A percentile compares a stretch with the other conserved stretches of the same genome.
These are phyloP conservation scores for Magnaporthiopsis rhizophila DNA, from an alignment of 2,329 filamentous ascomycete genomes.

Conservation along the genomic window DNA sequence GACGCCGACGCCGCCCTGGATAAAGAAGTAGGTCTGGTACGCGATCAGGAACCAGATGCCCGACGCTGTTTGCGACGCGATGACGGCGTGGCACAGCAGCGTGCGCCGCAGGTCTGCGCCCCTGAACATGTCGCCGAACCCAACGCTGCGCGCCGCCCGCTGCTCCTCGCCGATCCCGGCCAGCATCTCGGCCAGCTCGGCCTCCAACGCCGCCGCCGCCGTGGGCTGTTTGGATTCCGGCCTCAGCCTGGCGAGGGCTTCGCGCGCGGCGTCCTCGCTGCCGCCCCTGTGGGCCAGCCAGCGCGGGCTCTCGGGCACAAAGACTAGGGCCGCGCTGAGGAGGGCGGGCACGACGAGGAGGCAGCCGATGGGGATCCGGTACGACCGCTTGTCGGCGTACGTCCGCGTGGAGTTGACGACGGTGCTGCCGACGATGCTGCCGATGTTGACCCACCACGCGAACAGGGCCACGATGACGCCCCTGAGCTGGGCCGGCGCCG, in stretches of 20 bases:
- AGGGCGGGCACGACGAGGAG: constrained; percentile 13
- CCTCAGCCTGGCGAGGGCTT: constrained; percentile 13
- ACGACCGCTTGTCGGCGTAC: constrained; percentile 8
- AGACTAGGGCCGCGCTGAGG: constrained; percentile 9
- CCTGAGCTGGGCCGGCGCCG: constrained; percentile 14
- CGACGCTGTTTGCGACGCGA: constrained; percentile 12
- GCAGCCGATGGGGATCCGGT: constrained; percentile 13
- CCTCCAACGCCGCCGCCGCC: constrained; percentile 8
- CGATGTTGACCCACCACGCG: constrained; percentile 16
- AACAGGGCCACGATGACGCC: constrained; percentile 17
- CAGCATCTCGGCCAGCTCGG: constrained; percentile 16
- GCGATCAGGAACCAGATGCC: constrained; percentile 15
- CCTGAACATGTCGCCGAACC: constrained; percentile 15
- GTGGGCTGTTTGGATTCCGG: constrained; percentile 12
- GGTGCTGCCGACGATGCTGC: constrained; percentile 14
- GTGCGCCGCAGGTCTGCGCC: constrained; percentile 16
- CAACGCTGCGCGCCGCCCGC: constrained; percentile 14
- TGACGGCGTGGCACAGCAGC: constrained; percentile 13
- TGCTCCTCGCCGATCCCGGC: constrained; percentile 13
- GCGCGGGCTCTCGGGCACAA: constrained; percentile 15
- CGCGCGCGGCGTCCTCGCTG: constrained; percentile 13
- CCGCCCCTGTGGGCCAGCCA: constrained; percentile 15
- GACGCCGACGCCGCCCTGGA: constrained; percentile 21
- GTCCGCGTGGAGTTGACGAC: constrained; percentile 15
- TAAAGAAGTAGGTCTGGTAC: constrained; percentile 25